These are phyloP conservation scores for Apocynum venetum DNA, from an alignment of 257 asterid genomes.

Conservation along the genomic window DNA sequence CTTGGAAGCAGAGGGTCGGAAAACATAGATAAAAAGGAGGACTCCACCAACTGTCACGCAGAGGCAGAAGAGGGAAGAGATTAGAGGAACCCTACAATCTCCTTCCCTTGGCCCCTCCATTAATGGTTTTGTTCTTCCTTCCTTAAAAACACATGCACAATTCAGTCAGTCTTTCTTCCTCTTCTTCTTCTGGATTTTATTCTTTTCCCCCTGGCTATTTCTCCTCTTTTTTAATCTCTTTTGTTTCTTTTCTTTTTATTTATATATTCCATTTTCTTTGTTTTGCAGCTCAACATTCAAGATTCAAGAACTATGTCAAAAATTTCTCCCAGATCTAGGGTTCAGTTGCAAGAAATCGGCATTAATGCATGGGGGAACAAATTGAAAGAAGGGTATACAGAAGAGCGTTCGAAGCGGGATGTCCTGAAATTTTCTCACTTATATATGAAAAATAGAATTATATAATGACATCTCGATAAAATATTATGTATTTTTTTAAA, in stretches of 20 bases:
- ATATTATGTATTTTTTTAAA: too few species aligned
- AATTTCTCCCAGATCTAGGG: background rate
- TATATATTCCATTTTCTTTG: background rate
- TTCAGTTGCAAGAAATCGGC: background rate
- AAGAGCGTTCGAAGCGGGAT: background rate
- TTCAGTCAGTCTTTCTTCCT: background rate
- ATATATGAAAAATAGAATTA: background rate
- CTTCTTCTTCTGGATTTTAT: background rate
- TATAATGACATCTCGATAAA: too few species aligned
- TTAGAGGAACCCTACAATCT: constrained; percentile 55
- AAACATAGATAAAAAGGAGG: constrained; percentile 49
- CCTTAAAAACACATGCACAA: background rate
- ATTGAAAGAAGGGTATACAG: background rate
- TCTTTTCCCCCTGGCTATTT: background rate
- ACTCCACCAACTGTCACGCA: constrained; percentile 56
- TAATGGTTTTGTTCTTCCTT: background rate
- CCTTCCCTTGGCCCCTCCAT: constrained; percentile 46
- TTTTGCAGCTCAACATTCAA: background rate
- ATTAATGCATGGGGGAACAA: background rate
- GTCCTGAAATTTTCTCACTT: background rate
- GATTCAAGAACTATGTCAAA: background rate
- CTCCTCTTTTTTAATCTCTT: background rate
- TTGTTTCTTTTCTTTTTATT: background rate
- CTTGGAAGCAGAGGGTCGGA: constrained; percentile 38
- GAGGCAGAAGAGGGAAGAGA: constrained; percentile 50